phyloP scores from a whole-genome alignment of 179 eudicot species.

The Spinacia oleracea region DNA sequence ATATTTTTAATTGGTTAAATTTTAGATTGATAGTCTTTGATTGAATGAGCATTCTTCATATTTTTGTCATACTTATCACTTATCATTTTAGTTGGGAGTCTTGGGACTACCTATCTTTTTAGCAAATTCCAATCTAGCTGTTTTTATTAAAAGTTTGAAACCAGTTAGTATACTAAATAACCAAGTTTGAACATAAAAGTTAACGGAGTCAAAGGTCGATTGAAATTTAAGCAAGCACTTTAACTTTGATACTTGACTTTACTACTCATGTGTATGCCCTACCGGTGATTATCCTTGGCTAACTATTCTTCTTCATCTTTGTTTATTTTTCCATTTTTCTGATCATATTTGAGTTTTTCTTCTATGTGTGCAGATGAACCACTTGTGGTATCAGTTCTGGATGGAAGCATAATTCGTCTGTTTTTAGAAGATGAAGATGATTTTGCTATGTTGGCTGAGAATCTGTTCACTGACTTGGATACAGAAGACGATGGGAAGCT shows the following conservation, averaged over 20 bases:
- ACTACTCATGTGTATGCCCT: neutral
- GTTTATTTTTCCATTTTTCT: no score
- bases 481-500: constrained; percentile 64
- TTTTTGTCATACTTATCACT: neutral
- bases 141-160: neutral
- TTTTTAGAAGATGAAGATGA: constrained; percentile 79
- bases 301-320: no score
- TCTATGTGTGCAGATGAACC: constrained; percentile 54
- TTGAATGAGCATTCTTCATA: neutral
- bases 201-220: neutral
- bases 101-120: neutral
- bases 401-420: constrained; percentile 53
- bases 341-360: neutral
- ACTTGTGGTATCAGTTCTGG: constrained; percentile 58
- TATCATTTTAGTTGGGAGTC: neutral
- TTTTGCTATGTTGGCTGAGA: constrained; percentile 78
- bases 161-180: neutral
- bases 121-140: neutral
- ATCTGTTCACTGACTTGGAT: constrained; percentile 71
- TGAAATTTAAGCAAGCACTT: neutral
- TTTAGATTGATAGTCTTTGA: neutral
- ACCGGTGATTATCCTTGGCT: neutral
- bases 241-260: neutral
- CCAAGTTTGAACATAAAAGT: neutral
- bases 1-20: neutral